These are phyloP conservation scores for Lolium perenne DNA, from an alignment of 176 grass and related monocot species.

Conservation along the genomic window DNA sequence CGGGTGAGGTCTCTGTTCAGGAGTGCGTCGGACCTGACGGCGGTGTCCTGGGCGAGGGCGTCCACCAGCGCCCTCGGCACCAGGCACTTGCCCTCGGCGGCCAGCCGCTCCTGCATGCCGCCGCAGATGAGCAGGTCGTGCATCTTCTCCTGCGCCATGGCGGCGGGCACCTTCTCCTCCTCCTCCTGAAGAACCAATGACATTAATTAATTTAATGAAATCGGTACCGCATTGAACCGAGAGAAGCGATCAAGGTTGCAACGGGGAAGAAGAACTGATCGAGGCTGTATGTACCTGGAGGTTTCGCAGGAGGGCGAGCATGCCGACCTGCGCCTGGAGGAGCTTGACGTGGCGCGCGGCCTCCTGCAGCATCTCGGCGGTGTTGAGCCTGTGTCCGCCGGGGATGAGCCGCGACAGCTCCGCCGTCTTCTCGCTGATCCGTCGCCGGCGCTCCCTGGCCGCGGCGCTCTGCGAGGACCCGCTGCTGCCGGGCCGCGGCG, in stretches of 20 bases:
- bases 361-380: constrained; percentile 81
- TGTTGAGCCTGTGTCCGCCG: constrained; percentile 65
- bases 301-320: constrained; percentile 61
- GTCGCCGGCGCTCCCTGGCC: constrained; percentile 73
- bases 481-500: neutral
- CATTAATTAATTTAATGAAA: neutral
- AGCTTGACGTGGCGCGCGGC: constrained; percentile 69
- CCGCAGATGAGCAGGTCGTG: constrained; percentile 45
- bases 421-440: constrained; percentile 78
- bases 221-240: neutral
- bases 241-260: neutral
- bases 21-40: constrained; percentile 53
- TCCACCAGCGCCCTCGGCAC: constrained; percentile 55
- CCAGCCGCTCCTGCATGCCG: constrained; percentile 60
- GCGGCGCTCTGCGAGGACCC: constrained; percentile 48
- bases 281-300: constrained; percentile 46
- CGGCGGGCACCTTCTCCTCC: constrained; percentile 36
- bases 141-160: constrained; percentile 48
- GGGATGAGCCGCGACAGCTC: constrained; percentile 73
- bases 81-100: constrained; percentile 66
- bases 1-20: constrained; percentile 57
- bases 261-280: neutral
- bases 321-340: constrained; percentile 75
- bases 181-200: neutral
- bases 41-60: constrained; percentile 46